Conservation (phyloP, 2,329 filamentous ascomycete species). For the Trichocomaceae sp. region DNA sequence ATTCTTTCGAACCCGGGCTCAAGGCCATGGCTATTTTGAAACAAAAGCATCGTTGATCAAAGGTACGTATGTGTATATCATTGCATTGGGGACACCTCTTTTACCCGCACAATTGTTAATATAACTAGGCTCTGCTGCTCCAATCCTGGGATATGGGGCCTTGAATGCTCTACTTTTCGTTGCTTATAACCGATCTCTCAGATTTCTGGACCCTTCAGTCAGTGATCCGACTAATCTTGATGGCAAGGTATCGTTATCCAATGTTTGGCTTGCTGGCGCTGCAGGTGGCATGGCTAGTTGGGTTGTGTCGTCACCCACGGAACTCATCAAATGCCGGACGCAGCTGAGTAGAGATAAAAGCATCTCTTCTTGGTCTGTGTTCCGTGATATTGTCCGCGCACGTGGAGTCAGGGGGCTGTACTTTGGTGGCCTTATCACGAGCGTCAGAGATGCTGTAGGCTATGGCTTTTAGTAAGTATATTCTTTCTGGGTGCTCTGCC, state of each 20-base stretch:
- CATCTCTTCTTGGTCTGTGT: conserved; percentile 58
- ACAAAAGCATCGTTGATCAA: conserved; percentile 31
- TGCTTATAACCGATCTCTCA: conserved; percentile 79
- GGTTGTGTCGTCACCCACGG: conserved; percentile 78
- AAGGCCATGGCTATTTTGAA: conserved; percentile 26
- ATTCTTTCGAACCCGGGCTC: conserved; percentile 12
- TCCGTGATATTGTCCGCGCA: conserved; percentile 52
- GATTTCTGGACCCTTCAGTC: conserved; percentile 46
- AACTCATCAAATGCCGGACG: conserved; percentile 82
- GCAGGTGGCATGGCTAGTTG: conserved; percentile 78
- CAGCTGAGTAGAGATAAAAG: conserved; percentile 53
- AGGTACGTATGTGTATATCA: conserved; percentile 24
- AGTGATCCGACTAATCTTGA: conserved; percentile 39
- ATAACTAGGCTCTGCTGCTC: conserved; percentile 64
- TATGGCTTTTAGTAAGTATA: conserved; percentile 78
- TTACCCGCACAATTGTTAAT: background rate
- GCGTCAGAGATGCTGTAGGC: conserved; percentile 76
- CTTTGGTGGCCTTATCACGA: conserved; percentile 73
- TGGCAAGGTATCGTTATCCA: conserved; percentile 48
- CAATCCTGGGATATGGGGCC: conserved; percentile 81
- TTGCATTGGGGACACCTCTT: background rate
- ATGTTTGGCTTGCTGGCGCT: conserved; percentile 73
- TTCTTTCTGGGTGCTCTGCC: background rate
- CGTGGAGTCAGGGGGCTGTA: conserved; percentile 68
- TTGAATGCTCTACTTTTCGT: conserved; percentile 87